A percentile compares a stretch with the other conserved stretches of the same genome.
Conservation (phyloP, 148 eudicot genomes). For the Beta vulgaris region DNA sequence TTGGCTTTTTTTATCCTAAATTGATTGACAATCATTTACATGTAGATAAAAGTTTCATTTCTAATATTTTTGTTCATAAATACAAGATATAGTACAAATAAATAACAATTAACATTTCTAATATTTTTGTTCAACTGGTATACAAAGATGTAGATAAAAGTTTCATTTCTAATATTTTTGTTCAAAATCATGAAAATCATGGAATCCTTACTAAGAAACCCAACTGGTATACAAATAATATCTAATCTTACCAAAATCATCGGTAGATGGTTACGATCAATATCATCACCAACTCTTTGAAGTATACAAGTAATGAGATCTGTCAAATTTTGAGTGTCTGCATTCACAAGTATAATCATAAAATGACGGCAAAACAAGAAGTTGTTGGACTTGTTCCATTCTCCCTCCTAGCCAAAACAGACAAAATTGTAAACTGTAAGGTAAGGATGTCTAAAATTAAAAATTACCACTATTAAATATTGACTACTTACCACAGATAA, state of each 20-base stretch:
- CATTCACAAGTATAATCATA: conserved; percentile 19
- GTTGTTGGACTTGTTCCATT: background rate
- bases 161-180: no score
- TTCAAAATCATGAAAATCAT: conserved; percentile 12
- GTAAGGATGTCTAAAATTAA: background rate
- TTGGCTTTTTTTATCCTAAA: no score
- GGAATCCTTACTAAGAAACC: conserved; percentile 1
- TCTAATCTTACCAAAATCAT: conserved; percentile 60
- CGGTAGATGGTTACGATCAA: conserved; percentile 73
- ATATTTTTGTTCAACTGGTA: no score
- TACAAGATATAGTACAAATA: no score
- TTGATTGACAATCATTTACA: no score
- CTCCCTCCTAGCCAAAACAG: background rate
- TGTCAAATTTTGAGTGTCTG: conserved; percentile 75
- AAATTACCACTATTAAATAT: conserved; percentile 14
- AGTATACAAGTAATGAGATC: conserved; percentile 78
- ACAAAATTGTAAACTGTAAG: background rate
- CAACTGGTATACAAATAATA: background rate
- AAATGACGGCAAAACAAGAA: background rate
- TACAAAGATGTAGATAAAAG: no score
- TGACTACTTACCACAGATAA: conserved; percentile 72
- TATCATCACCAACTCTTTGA: conserved; percentile 86
- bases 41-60: no score
- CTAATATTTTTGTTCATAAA: no score
- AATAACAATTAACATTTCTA: no score